Evolutionary conservation across 2,329 filamentous ascomycete genomes (phyloP).

Genomic region (Claviceps lovelessii): DNA sequence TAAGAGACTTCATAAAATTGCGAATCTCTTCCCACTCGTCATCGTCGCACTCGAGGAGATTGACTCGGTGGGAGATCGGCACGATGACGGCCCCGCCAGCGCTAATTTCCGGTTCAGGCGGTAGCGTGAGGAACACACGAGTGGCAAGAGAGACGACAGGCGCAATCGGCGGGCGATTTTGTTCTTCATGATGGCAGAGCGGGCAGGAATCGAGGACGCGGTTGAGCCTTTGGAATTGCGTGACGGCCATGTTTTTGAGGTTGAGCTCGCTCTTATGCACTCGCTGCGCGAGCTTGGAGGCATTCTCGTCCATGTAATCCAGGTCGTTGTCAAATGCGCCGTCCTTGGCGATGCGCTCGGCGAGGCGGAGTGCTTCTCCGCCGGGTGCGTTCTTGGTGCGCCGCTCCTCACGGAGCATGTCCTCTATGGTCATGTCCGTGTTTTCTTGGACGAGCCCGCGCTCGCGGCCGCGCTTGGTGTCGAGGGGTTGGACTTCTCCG

Average conservation of each 20-base stretch:
- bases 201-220: slow-evolving; percentile 75
- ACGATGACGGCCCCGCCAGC: slow-evolving; percentile 77
- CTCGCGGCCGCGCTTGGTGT: slow-evolving; percentile 70
- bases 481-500: slow-evolving; percentile 61
- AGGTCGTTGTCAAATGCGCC: slow-evolving; percentile 80
- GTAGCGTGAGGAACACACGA: slow-evolving; percentile 72
- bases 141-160: slow-evolving; percentile 78
- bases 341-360: slow-evolving; percentile 90
- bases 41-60: slow-evolving; percentile 94
- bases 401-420: slow-evolving; percentile 92
- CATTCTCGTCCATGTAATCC: slow-evolving; percentile 97
- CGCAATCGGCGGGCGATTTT: slow-evolving; percentile 57
- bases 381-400: slow-evolving; percentile 64
- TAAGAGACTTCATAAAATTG: slow-evolving; percentile 97
- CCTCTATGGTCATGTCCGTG: slow-evolving; percentile 87
- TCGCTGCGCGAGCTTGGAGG: slow-evolving; percentile 70
- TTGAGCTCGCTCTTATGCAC: slow-evolving; percentile 80
- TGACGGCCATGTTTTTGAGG: slow-evolving; percentile 74
- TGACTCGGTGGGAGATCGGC: slow-evolving; percentile 71
- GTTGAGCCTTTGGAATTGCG: slow-evolving; percentile 81
- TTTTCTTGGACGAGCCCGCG: slow-evolving; percentile 79
- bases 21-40: slow-evolving; percentile 98
- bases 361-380: slow-evolving; percentile 68
- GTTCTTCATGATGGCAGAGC: slow-evolving; percentile 83
- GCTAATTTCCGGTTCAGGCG: slow-evolving; percentile 77